phyloP scores from a whole-genome alignment of 2,329 filamentous ascomycete genomes.

The Delphinella strobiligena region DNA sequence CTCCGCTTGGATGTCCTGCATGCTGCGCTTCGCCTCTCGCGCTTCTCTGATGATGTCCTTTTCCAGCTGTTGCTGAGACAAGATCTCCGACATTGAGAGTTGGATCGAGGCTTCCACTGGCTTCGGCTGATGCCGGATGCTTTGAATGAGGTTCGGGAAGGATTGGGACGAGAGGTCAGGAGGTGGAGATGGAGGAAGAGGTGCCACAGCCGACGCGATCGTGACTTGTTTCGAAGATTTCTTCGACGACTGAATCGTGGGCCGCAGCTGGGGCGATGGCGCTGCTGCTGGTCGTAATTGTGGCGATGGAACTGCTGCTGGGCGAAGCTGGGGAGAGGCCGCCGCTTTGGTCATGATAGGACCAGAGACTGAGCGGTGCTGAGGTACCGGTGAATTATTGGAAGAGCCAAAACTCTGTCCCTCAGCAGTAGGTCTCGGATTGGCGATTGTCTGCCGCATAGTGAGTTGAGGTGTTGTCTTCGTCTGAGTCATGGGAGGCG shows the following conservation, averaged over 20 bases:
- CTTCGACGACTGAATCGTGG: too few relatives aligned
- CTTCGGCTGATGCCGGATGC: constrained; percentile 40
- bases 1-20: constrained; percentile 93
- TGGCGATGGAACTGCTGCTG: constrained; percentile 8
- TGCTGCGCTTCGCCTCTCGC: constrained; percentile 73
- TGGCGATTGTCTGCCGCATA: constrained; percentile 48
- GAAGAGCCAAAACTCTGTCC: neutral
- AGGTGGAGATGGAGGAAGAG: constrained; percentile 12
- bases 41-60: constrained; percentile 72
- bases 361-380: neutral
- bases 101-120: constrained; percentile 54
- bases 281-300: constrained; percentile 7
- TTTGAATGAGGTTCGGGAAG: constrained; percentile 27
- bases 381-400: constrained; percentile 1
- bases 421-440: constrained; percentile 21
- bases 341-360: constrained; percentile 3
- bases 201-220: constrained; percentile 1
- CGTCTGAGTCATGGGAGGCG: constrained; percentile 14
- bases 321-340: constrained; percentile 15
- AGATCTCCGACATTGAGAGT: constrained; percentile 75
- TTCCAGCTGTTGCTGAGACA: constrained; percentile 74
- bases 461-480: constrained; percentile 41
- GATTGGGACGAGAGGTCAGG: constrained; percentile 22
- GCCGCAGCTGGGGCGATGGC: too few relatives aligned
- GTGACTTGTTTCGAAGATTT: constrained; percentile 6